These are phyloP conservation scores for Endoconidiophora polonica DNA, from an alignment of 2,329 filamentous ascomycete genomes.

Conservation along the genomic window DNA sequence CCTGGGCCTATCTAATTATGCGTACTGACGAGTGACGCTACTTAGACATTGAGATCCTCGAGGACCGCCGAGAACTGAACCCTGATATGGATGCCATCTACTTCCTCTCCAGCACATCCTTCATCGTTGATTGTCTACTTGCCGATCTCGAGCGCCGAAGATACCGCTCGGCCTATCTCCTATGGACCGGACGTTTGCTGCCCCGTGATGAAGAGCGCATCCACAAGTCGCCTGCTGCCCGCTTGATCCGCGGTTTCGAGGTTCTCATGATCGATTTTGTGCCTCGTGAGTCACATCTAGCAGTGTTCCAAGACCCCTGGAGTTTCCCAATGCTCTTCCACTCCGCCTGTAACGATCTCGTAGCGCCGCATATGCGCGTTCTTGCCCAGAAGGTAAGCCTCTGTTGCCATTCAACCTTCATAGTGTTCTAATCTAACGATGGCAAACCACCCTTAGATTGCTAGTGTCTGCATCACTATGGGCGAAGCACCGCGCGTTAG, in stretches of 20 bases:
- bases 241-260: conserved; percentile 62
- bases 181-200: conserved; percentile 70
- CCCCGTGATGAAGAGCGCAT: conserved; percentile 55
- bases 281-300: conserved; percentile 75
- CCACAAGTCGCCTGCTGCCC: conserved; percentile 50
- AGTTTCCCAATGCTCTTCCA: conserved; percentile 91
- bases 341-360: conserved; percentile 69
- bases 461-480: conserved; percentile 75
- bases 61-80: conserved; percentile 67
- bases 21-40: conserved; percentile 12
- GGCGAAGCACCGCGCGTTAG: conserved; percentile 87
- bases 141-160: conserved; percentile 75
- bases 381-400: conserved; percentile 66
- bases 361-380: conserved; percentile 66
- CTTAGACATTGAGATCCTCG: conserved; percentile 84
- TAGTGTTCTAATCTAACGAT: not conserved
- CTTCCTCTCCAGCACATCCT: conserved; percentile 66
- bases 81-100: conserved; percentile 91
- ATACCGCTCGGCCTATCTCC: conserved; percentile 62
- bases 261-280: conserved; percentile 79
- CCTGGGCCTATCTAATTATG: not conserved
- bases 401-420: not conserved
- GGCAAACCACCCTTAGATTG: conserved; percentile 38
- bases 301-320: conserved; percentile 88
- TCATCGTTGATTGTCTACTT: conserved; percentile 86